Evolutionary conservation across 345 rosid genomes (phyloP), one percentile per base, ranked within the genome.

Genomic region (Psidium friedrichsthalianum): DNA sequence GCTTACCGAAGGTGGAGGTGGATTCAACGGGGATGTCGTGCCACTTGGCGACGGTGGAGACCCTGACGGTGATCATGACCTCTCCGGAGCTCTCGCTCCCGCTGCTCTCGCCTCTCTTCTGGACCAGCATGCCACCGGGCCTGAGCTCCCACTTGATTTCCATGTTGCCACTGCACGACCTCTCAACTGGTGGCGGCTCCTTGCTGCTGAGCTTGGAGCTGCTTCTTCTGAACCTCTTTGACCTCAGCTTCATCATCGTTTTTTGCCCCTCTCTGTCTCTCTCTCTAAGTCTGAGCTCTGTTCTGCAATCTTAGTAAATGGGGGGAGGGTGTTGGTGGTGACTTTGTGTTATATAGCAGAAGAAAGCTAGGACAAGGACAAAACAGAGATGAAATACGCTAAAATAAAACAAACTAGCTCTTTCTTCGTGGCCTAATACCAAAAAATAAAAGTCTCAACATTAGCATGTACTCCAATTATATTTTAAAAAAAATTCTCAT

Each of bases 111-210:
- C 90, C 95, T 87, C 98, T 92, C 90, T 92, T 95, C 55, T 96
- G 99, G 87, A 96, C 99, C 57, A 96, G 95, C 99, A 96, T 94
- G 20, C 98, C 99, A 61, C 98, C 99, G 51, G 98, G 98, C 87
- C 96, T 89, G 47, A 94, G 91, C 81, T 96, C 98, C 98, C 99
- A 96, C 88, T 94, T 94, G 89, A 94, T 92, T 83, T 95, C 98
- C 52, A 88, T 85, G 85, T 32, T 82, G 80, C 21, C 86, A 51
- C 81, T 74, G 82, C 64, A 25, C 89, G 86, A 55, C 87, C 69
- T 80, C 86, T 84, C 87, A 88, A 58, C 82, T 8, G 86, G 27
- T 22, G 86, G 32, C 47, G 88, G 69, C 85, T 83, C 91, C 90
- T 86, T 85, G 44, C 86, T 69, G 14, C 95, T 92, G 57, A 94